A percentile compares a stretch with the other conserved stretches of the same genome.
Conservation (phyloP, 116 monocot species). For the Zostera marina region DNA sequence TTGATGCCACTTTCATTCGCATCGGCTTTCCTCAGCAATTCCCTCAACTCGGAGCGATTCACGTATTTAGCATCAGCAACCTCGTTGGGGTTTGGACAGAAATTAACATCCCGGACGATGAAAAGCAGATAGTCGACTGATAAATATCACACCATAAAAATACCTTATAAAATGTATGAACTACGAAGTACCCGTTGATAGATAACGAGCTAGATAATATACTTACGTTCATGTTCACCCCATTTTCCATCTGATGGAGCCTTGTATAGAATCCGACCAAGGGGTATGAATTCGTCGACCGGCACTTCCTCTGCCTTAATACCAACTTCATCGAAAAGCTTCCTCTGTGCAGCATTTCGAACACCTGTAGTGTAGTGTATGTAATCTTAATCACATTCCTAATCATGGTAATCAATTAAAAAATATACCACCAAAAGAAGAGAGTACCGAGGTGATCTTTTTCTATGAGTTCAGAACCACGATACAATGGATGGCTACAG, state of each 20-base stretch:
- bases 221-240: conserved; percentile 91
- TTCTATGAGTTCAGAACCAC: conserved; percentile 75
- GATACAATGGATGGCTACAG: conserved; percentile 95
- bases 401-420: too few relatives aligned
- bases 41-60: conserved; percentile 45
- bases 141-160: background rate
- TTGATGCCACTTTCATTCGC: conserved; percentile 52
- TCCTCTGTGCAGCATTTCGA: conserved; percentile 87
- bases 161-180: background rate
- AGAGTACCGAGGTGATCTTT: conserved; percentile 66
- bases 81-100: conserved; percentile 76
- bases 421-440: conserved; percentile 26
- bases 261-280: conserved; percentile 86
- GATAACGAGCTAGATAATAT: background rate
- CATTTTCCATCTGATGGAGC: conserved; percentile 97
- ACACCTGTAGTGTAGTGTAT: too few relatives aligned
- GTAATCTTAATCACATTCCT: too few relatives aligned
- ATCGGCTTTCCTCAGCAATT: conserved; percentile 72
- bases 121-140: conserved; percentile 95
- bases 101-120: conserved; percentile 61
- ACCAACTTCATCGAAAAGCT: conserved; percentile 75
- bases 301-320: conserved; percentile 62
- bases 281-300: conserved; percentile 64
- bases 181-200: background rate
- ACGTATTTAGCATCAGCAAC: conserved; percentile 77